These are phyloP conservation scores for Aureobasidium leucospermi DNA, from an alignment of 2,329 filamentous ascomycete species.

Conservation along the genomic window DNA sequence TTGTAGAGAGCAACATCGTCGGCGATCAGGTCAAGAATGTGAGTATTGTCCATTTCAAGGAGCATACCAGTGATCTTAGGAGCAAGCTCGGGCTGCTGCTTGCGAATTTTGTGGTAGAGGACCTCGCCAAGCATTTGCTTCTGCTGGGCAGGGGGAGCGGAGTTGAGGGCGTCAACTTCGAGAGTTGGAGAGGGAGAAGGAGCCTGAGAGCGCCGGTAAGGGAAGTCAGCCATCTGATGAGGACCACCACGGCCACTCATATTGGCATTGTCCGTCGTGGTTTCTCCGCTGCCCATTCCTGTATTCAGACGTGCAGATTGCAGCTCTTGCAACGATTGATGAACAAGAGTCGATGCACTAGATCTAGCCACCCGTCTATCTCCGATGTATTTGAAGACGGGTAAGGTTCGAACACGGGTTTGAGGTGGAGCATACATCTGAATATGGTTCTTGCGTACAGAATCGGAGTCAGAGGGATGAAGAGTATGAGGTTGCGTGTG, in stretches of 20 bases:
- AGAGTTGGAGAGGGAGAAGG: slow-evolving; percentile 31
- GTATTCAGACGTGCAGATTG: background rate
- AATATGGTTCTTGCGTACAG: background rate
- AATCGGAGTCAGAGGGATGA: background rate
- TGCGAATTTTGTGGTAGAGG: slow-evolving; percentile 97
- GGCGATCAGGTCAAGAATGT: slow-evolving; percentile 90
- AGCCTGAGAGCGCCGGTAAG: slow-evolving; percentile 31
- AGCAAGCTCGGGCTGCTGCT: slow-evolving; percentile 87
- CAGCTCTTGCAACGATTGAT: background rate
- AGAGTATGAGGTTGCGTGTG: background rate
- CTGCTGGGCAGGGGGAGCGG: slow-evolving; percentile 65
- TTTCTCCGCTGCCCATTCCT: too few relatives aligned
- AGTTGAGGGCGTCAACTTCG: slow-evolving; percentile 44
- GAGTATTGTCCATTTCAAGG: slow-evolving; percentile 95
- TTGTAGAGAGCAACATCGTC: slow-evolving; percentile 81
- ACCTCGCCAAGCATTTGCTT: slow-evolving; percentile 98
- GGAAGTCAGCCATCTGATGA: slow-evolving; percentile 27
- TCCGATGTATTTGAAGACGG: background rate
- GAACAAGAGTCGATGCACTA: background rate
- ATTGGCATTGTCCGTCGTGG: slow-evolving; percentile 46
- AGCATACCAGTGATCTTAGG: slow-evolving; percentile 99
- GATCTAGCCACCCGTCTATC: background rate
- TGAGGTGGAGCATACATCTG: background rate
- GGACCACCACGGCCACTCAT: slow-evolving; percentile 31
- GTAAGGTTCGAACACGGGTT: background rate